Percentiles rank a stretch among this genome's conserved stretches.
Evolutionary conservation across 306 rosid genomes (phyloP).

Genomic region (Erythrophleum fordii): DNA sequence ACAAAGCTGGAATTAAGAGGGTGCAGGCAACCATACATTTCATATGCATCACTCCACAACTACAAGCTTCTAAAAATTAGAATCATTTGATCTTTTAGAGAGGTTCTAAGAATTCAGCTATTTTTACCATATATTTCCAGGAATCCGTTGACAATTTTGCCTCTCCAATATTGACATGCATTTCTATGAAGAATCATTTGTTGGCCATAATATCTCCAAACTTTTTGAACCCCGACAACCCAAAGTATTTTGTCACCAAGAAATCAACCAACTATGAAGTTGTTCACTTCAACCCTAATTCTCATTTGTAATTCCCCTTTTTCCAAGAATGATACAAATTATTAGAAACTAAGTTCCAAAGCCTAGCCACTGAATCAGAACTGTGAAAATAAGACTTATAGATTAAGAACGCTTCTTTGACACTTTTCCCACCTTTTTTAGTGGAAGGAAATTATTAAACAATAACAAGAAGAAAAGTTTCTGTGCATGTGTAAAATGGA

Average conservation of each 20-base stretch:
- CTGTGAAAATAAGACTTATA: background rate
- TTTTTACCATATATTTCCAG: conserved; percentile 8
- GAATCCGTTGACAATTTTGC: background rate
- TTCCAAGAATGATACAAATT: background rate
- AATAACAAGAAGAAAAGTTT: background rate
- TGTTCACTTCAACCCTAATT: background rate
- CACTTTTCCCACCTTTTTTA: background rate
- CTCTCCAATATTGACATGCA: background rate
- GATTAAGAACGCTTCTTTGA: background rate
- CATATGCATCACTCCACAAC: conserved; percentile 26
- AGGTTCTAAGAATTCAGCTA: conserved; percentile 27
- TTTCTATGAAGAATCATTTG: background rate
- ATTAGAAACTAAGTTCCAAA: background rate
- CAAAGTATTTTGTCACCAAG: background rate
- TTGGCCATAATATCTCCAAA: conserved; percentile 12
- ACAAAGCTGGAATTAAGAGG: background rate
- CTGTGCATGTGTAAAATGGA: background rate
- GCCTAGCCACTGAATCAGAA: background rate
- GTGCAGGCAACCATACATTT: background rate
- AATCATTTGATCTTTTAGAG: conserved; percentile 25
- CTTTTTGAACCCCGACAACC: background rate
- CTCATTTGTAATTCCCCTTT: background rate
- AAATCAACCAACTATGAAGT: background rate
- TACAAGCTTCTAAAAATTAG: conserved; percentile 14
- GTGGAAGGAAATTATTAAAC: background rate